These are phyloP conservation scores for Penicillium sp. DNA, from an alignment of 2,329 filamentous ascomycete species.

Conservation along the genomic window DNA sequence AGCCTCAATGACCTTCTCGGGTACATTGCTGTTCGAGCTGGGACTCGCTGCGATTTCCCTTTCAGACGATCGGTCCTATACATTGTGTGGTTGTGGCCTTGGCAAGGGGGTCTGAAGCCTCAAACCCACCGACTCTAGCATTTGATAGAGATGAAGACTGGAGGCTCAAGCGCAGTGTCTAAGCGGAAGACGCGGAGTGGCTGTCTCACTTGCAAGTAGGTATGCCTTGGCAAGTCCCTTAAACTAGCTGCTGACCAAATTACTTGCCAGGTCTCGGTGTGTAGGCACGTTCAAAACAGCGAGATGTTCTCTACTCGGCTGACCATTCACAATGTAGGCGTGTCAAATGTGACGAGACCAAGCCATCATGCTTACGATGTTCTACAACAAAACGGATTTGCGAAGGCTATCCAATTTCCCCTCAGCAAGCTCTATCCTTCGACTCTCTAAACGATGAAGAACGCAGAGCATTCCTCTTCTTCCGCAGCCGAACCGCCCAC, in stretches of 20 bases:
- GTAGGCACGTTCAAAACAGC: neutral
- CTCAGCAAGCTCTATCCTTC: neutral
- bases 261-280: neutral
- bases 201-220: conserved; percentile 10
- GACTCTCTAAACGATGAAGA: conserved; percentile 3
- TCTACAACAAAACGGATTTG: conserved; percentile 1
- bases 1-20: neutral
- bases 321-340: neutral
- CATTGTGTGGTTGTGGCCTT: no score
- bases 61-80: no score
- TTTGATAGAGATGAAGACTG: neutral
- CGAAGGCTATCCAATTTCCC: conserved; percentile 1
- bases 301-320: neutral
- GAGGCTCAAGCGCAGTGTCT: neutral
- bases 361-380: conserved; percentile 7
- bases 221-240: neutral
- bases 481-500: conserved; percentile 1
- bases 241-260: neutral
- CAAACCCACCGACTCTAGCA: neutral
- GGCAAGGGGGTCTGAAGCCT: no score
- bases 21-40: neutral
- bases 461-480: conserved; percentile 8
- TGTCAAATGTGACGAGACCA: conserved; percentile 9
- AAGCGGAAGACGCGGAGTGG: conserved; percentile 7
- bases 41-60: neutral